Base-by-base conservation (phyloP, 139 green algal genomes). In the Nannochloris sp. region DNA sequence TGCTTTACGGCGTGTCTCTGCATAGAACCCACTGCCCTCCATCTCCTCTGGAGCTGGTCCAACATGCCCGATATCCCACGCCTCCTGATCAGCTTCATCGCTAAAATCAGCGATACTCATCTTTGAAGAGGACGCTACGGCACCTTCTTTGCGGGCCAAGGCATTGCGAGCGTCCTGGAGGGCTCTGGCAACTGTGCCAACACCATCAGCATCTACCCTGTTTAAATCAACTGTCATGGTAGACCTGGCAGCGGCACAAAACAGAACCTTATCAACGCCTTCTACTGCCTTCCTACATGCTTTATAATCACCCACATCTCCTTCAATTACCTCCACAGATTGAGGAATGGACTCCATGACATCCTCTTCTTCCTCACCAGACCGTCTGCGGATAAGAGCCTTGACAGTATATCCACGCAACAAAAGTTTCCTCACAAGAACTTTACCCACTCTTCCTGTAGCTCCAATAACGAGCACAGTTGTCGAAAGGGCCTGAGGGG, bases 361-460 rank as follows among this genome's bases (percentile, higher is more conserved):
- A 37, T 75, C 80, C 3, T 51, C 26, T 23, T 56, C 62, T 2
- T 44, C 56, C 33, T 43, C 44, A n/a, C 31, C 30, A 17, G n/a
- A 14, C 10, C 76, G 31, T 9, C 59, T 43, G 17, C 91, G 80
- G 44, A 95, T 82, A 23, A 96, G 65, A 44, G 84, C 89, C 11
- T 74, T 66, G 17, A 79, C 74, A 37, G 79, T 91, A 77, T 98
- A 98, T 36, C 92, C 92, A 29, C 93, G 84, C 51, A 99, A 80
- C 49, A 99, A 69, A 66, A 99, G 82, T 78, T 99, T 99, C 33
- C 93, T 80, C 3, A 95, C 71, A 2, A 99, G 72, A 17, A 98
- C 83, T 23, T 82, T 71, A 30, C 93, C 93, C 6, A 97, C 88
- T 10, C 88, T 70, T 6, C 91, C 92, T 5, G 91, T 96, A 37